Evolutionary conservation across 768 basidiomycete species (phyloP).

Genomic region (Podaxis sp.): DNA sequence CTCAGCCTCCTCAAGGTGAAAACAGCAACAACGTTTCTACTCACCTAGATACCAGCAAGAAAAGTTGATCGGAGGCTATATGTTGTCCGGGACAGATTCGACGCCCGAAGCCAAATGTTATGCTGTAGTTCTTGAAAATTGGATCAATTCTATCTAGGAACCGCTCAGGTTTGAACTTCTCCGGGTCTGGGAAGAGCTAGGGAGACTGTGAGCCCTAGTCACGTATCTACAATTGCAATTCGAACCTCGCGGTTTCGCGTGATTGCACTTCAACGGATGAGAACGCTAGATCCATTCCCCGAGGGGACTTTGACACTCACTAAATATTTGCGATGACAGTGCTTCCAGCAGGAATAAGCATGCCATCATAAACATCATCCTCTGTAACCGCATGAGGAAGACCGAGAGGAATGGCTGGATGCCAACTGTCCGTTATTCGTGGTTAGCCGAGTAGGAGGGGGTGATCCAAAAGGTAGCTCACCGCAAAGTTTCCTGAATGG

Average conservation of each 20-base stretch:
- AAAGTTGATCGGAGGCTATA: constrained; percentile 21
- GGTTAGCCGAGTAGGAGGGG: not conserved
- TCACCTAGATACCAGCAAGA: constrained; percentile 19
- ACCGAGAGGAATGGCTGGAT: constrained; percentile 22
- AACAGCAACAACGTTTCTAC: not conserved
- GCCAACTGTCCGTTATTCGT: constrained; percentile 14
- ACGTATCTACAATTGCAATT: constrained; percentile 6
- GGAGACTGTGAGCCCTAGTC: constrained; percentile 4
- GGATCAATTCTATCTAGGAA: constrained; percentile 17
- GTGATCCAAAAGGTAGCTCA: not conserved
- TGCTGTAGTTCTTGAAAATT: constrained; percentile 17
- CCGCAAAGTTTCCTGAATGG: constrained; percentile 22
- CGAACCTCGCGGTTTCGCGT: not conserved
- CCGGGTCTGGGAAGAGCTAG: constrained; percentile 20
- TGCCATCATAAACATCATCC: constrained; percentile 33
- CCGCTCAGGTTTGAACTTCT: constrained; percentile 21
- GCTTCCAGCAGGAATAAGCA: constrained; percentile 31
- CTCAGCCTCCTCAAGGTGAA: not conserved
- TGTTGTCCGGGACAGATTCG: constrained; percentile 24
- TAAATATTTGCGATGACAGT: constrained; percentile 20
- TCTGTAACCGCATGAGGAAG: constrained; percentile 29
- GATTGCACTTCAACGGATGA: not conserved
- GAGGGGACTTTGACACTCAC: constrained; percentile 12
- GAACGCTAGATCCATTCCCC: not conserved
- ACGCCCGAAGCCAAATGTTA: constrained; percentile 24